phyloP scores from a whole-genome alignment of 1,139 yeast genomes.

The Protomyces inouyei region DNA sequence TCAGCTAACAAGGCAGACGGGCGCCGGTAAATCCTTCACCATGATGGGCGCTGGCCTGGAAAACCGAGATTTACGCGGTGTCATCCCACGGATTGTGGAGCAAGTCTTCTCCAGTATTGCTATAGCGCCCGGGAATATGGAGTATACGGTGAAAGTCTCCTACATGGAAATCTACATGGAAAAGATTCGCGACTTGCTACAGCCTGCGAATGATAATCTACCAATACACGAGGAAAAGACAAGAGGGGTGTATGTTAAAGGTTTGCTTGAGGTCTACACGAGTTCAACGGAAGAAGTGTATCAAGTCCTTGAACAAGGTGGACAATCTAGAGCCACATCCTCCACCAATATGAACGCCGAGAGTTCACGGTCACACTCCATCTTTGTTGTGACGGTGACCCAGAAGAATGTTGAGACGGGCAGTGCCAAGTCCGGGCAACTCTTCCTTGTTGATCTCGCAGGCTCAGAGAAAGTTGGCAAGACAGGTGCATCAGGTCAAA shows the following conservation, averaged over 20 bases:
- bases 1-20: conserved; percentile 46
- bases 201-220: conserved; percentile 41
- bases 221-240: conserved; percentile 62
- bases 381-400: conserved; percentile 60
- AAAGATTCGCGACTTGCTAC: conserved; percentile 59
- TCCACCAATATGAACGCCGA: conserved; percentile 70
- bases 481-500: conserved; percentile 71
- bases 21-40: conserved; percentile 80
- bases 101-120: conserved; percentile 57
- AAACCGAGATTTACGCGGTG: conserved; percentile 49
- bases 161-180: conserved; percentile 84
- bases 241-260: conserved; percentile 67
- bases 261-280: conserved; percentile 59
- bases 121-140: conserved; percentile 51
- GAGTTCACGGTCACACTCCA: conserved; percentile 78
- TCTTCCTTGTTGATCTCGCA: conserved; percentile 79
- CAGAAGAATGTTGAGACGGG: conserved; percentile 58
- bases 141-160: conserved; percentile 64
- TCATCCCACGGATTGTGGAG: conserved; percentile 69
- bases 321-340: conserved; percentile 53
- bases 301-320: conserved; percentile 54
- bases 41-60: conserved; percentile 65
- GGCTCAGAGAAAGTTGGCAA: conserved; percentile 85
- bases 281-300: conserved; percentile 56
- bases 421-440: conserved; percentile 57